Evolutionary conservation across 208 protist genomes (phyloP).

Genomic region (Wallacemonas sp.): DNA sequence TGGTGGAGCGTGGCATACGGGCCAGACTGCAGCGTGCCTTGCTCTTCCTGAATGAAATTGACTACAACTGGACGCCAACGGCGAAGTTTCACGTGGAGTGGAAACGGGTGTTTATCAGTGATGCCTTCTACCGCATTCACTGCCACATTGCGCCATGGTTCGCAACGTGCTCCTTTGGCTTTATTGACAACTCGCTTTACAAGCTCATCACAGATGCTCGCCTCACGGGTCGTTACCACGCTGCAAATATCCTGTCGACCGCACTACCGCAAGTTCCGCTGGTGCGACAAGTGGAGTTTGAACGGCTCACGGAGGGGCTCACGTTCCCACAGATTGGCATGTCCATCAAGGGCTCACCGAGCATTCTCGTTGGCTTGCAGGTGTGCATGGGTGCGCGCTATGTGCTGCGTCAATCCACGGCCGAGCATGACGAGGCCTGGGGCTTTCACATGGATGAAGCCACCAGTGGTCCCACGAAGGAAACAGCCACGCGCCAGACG

Average conservation of each 20-base stretch:
- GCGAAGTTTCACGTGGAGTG: constrained; percentile 67
- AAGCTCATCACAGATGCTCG: constrained; percentile 42
- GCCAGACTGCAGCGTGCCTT: constrained; percentile 60
- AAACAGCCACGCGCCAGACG: not conserved
- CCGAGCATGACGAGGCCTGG: constrained; percentile 64
- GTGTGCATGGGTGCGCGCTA: constrained; percentile 86
- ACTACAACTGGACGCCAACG: constrained; percentile 76
- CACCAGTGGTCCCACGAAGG: constrained; percentile 5
- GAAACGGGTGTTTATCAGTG: constrained; percentile 72
- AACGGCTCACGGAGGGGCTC: constrained; percentile 46
- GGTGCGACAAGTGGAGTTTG: constrained; percentile 59
- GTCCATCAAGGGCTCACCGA: constrained; percentile 54
- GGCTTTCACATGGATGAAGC: constrained; percentile 79
- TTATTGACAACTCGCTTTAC: constrained; percentile 78
- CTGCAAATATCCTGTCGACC: constrained; percentile 1
- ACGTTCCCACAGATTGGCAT: constrained; percentile 77
- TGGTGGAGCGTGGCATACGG: constrained; percentile 48
- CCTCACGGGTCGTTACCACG: constrained; percentile 21
- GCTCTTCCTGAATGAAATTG: constrained; percentile 75
- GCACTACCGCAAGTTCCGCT: constrained; percentile 33
- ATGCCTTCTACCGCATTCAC: constrained; percentile 64
- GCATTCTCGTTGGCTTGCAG: constrained; percentile 69
- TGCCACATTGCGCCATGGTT: constrained; percentile 50
- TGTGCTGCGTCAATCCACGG: constrained; percentile 60
- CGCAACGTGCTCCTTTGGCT: constrained; percentile 64